Base-by-base conservation (phyloP, 2,329 filamentous ascomycete genomes). In the Fusarium pseudograminearum region DNA sequence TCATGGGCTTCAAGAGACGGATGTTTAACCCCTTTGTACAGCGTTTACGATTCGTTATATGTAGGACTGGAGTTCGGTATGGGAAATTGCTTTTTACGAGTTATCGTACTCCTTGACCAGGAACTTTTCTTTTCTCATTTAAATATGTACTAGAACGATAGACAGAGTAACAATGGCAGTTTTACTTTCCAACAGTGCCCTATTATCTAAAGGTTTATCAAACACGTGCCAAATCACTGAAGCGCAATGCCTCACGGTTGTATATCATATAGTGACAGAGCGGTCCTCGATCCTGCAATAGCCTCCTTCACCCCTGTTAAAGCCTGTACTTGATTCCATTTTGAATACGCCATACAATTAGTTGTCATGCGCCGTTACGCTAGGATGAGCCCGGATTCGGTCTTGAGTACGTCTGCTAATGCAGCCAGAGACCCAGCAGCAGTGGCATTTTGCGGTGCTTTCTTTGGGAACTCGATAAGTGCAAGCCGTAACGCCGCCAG, bases 391-490 rank as follows among this genome's bases (percentile, higher is more conserved):
- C 87, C 87, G 9, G 80, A 80, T 63, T 86, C 83, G 40, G 79
- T 79, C 65, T 81, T 81, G n/a, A 89, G 77, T 15, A 87, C 79
- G 62, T 87, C 83, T 4, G 83, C 86, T 45, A 89, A 74, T 1
- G 88, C 86, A 57, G 81, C 77, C 45, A 90, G 75, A 7, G 85
- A 85, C 40, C 82, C 81, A 3, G 85, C 85, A 3, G 84, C 86
- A 2, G 82, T 78, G 3, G 83, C 84, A 54, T 83, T 82, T 22
- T 81, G 77, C 4, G 82, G 79, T 2, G 84, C 84, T 58, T 81
- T 84, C 28, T 81, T 81, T 1, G 93, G 93, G 50, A 96, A 90
- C 15, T 93, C 90, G n/a, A 96, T 79, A 28, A 95, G 81, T 0
- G 92, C 92, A 53, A 87, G 83, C 38, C 89, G 84, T 70, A 98